Conservation (phyloP, 306 rosid species). For the Dicorynia guianensis region DNA sequence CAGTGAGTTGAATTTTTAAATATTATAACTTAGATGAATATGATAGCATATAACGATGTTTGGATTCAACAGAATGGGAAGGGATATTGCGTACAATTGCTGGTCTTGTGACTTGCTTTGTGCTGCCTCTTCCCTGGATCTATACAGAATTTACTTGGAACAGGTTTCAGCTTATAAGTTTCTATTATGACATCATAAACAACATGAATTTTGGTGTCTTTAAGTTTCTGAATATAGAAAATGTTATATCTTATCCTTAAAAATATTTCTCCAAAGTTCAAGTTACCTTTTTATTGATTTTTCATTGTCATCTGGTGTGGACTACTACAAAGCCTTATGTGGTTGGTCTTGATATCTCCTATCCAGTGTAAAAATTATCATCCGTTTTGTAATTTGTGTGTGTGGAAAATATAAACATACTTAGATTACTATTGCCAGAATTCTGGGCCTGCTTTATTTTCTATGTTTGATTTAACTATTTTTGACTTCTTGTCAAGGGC, state of each 20-base stretch:
- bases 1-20: neutral
- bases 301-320: slow-evolving; percentile 28
- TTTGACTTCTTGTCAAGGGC: slow-evolving; percentile 68
- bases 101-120: slow-evolving; percentile 98
- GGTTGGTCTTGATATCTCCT: slow-evolving; percentile 9
- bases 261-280: slow-evolving; percentile 23
- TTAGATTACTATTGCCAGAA: slow-evolving; percentile 3
- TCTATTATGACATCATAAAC: slow-evolving; percentile 2
- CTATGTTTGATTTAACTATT: too few species aligned
- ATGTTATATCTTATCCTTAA: slow-evolving; percentile 17
- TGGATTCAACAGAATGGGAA: slow-evolving; percentile 80
- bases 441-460: slow-evolving; percentile 27
- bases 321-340: slow-evolving; percentile 17
- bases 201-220: slow-evolving; percentile 2
- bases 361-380: neutral
- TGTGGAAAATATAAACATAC: neutral
- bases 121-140: slow-evolving; percentile 93
- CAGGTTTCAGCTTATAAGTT: slow-evolving; percentile 61
- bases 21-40: slow-evolving; percentile 14
- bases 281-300: slow-evolving; percentile 1
- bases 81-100: slow-evolving; percentile 79
- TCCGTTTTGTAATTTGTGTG: slow-evolving; percentile 1
- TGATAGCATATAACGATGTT: slow-evolving; percentile 31
- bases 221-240: slow-evolving; percentile 30
- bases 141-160: slow-evolving; percentile 88